Percentiles rank a stretch among this genome's conserved stretches.
phyloP scores from a whole-genome alignment of 176 grass and related monocot genomes.

The Calamus simplicifolius region DNA sequence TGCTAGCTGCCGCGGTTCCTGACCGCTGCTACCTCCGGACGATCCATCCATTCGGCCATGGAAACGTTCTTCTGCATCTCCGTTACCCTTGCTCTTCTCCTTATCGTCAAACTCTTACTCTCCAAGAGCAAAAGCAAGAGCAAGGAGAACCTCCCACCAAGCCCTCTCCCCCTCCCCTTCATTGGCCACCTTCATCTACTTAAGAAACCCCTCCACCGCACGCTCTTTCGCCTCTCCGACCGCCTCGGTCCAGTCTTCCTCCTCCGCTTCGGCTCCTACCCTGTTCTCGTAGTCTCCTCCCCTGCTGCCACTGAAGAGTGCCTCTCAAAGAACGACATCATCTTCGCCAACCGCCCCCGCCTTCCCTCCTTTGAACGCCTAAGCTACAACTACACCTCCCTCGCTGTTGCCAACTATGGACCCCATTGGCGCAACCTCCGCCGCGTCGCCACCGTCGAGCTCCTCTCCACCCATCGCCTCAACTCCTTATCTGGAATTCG shows the following conservation, averaged over 20 bases:
- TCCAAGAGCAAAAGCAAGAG: background rate
- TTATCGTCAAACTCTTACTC: too few relatives aligned
- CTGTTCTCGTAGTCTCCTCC: slow-evolving; percentile 39
- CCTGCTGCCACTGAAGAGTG: slow-evolving; percentile 46
- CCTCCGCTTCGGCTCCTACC: slow-evolving; percentile 44
- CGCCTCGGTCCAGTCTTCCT: slow-evolving; percentile 35
- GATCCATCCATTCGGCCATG: too few relatives aligned
- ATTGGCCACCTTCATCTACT: slow-evolving; percentile 66
- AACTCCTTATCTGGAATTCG: slow-evolving; percentile 26
- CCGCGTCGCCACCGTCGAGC: slow-evolving; percentile 28
- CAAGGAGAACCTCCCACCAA: slow-evolving; percentile 8
- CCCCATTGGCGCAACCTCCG: slow-evolving; percentile 53
- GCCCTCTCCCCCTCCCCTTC: slow-evolving; percentile 36
- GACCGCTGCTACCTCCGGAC: too few relatives aligned
- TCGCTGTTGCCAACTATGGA: slow-evolving; percentile 28
- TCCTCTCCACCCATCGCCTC: slow-evolving; percentile 41
- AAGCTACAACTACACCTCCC: slow-evolving; percentile 28
- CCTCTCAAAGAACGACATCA: slow-evolving; percentile 46
- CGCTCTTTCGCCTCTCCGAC: slow-evolving; percentile 19
- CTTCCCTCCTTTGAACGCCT: slow-evolving; percentile 29
- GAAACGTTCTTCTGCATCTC: too few relatives aligned
- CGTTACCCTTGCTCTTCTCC: too few relatives aligned
- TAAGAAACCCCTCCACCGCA: slow-evolving; percentile 43
- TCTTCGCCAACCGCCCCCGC: slow-evolving; percentile 35
- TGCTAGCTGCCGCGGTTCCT: too few relatives aligned